phyloP scores from a whole-genome alignment of 805 yeast species.

The Starmerella bacillaris region DNA sequence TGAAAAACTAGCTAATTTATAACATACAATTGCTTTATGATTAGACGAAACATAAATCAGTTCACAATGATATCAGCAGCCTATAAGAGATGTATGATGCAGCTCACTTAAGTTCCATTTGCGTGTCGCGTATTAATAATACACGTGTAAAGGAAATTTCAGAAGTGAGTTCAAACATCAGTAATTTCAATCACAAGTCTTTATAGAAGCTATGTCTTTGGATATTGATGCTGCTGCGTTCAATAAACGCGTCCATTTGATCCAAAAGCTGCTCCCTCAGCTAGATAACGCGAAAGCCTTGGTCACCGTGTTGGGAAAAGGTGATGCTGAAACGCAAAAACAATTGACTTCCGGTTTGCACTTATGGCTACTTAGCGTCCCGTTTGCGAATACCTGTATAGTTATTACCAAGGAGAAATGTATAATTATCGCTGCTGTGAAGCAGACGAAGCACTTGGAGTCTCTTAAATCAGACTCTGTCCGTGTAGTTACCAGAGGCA shows the following conservation, averaged over 20 bases:
- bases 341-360: slow-evolving; percentile 74
- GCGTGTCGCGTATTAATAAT: too few species aligned
- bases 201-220: too few species aligned
- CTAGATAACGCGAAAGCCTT: slow-evolving; percentile 31
- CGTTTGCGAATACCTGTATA: slow-evolving; percentile 80
- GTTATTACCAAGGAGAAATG: slow-evolving; percentile 42
- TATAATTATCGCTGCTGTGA: slow-evolving; percentile 57
- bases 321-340: slow-evolving; percentile 77
- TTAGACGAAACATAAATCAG: too few species aligned
- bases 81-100: too few species aligned
- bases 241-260: slow-evolving; percentile 19
- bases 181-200: too few species aligned
- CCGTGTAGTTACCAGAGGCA: slow-evolving; percentile 55
- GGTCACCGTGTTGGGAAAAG: slow-evolving; percentile 61
- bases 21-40: too few species aligned
- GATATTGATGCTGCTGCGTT: slow-evolving; percentile 21
- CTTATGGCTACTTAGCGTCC: slow-evolving; percentile 78
- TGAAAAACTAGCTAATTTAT: too few species aligned
- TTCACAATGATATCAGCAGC: too few species aligned
- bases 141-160: too few species aligned
- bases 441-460: slow-evolving; percentile 65
- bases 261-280: slow-evolving; percentile 17
- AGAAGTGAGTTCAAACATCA: too few species aligned
- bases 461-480: slow-evolving; percentile 34
- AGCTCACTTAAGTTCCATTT: too few species aligned